Evolutionary conservation across 495 filamentous ascomycete species (phyloP), one percentile per base, ranked within the genome.

Genomic region (Xylaria palmicola): DNA sequence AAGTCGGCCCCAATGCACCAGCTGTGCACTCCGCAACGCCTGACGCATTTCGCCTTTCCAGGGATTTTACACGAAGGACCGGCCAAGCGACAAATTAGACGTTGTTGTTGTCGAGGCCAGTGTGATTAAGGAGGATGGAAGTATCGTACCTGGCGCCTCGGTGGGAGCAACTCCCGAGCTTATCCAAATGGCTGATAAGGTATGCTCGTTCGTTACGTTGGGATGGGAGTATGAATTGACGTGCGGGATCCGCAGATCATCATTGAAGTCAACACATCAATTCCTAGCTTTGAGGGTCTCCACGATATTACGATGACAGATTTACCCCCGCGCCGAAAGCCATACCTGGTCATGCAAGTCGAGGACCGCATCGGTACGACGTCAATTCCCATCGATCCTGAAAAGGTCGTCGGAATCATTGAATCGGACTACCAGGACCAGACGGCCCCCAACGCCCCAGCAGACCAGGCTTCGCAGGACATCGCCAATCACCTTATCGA

Each of bases 291-390:
- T 67, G 88, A 94, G 72, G 92, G 92, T 50, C 82, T 96, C 30
- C 92, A 96, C 79, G 92, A 96, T 67, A 96, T 96, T 75, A 90
- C 88, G 44, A 88, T 92, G 85, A 89, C 88, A 5, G 88, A 94
- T 56, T 80, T 92, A 1, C 92, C 92, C 3, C 92, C 92, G 0
- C 73, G 77, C 36, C 83, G 90, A 55, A 95, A 95, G 77, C 92
- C 92, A 4, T 95, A 94, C 72, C 81, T 95, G 12, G 86, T 96
- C 72, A 92, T 92, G 85, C 75, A 83, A 30, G 80, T 84, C 19
- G 81, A 85, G 72, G 92, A 96, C 75, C 84, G 91, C 39, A 94
- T 96, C 64, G 91, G 92, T 39, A 90, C 85, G 8, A 83, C 85
- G 3, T 87, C 90, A 64, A 93, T 95, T 72, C 92, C 91, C n/a